A percentile compares a stretch with the other conserved stretches of the same genome.
Conservation (phyloP, 768 basidiomycete genomes). For the Naganishia friedmannii region DNA sequence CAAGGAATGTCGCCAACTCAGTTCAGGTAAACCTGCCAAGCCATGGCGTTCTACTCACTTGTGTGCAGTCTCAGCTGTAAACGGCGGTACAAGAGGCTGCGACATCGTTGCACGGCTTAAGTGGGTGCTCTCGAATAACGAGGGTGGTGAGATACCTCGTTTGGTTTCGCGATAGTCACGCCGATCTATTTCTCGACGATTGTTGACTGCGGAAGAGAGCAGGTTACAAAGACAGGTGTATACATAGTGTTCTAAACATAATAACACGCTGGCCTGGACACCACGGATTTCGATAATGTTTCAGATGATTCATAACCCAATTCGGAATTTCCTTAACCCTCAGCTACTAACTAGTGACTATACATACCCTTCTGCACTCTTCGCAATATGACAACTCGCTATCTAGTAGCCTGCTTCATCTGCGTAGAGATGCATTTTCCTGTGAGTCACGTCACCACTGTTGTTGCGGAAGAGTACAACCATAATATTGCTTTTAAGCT, state of each 20-base stretch:
- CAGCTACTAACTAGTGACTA: neutral
- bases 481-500: neutral
- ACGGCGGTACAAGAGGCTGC: conserved; percentile 35
- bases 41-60: conserved; percentile 30
- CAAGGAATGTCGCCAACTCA: neutral
- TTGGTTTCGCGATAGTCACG: too few species aligned
- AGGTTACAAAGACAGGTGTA: too few species aligned
- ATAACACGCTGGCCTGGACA: too few species aligned
- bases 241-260: too few species aligned
- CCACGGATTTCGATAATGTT: neutral
- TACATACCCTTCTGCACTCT: neutral
- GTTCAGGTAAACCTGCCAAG: neutral
- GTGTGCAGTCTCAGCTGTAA: conserved; percentile 40
- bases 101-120: neutral
- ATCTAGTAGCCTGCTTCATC: too few species aligned
- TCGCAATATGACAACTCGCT: too few species aligned
- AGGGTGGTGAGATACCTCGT: neutral
- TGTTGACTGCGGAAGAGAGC: too few species aligned
- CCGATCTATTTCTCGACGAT: too few species aligned
- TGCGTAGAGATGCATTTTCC: too few species aligned
- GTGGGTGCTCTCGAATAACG: neutral
- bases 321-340: neutral
- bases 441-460: neutral
- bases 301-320: conserved; percentile 1
- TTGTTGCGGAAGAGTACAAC: neutral